A percentile compares a stretch with the other conserved stretches of the same genome.
Conservation (phyloP, 73 alveolate genomes). For the Paramecium caudatum region DNA sequence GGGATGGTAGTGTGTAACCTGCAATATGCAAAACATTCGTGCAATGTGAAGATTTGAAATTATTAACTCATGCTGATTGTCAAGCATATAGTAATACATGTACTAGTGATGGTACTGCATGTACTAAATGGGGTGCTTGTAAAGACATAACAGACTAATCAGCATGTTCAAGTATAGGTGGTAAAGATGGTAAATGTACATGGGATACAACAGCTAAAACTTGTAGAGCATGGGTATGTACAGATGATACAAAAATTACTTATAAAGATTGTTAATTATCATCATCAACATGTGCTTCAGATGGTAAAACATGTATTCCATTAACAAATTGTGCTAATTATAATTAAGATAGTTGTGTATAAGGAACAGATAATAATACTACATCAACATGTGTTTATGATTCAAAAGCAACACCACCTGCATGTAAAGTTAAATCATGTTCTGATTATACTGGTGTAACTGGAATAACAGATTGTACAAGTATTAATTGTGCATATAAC, state of each 20-base stretch:
- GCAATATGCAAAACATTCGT: neutral
- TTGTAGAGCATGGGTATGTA: neutral
- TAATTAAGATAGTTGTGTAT: neutral
- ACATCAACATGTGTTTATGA: slow-evolving; percentile 5
- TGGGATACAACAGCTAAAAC: neutral
- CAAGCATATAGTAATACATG: neutral
- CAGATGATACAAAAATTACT: neutral
- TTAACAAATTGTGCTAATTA: neutral
- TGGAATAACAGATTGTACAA: neutral
- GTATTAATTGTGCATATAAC: neutral
- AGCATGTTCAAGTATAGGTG: neutral
- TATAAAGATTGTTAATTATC: neutral
- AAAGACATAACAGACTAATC: neutral
- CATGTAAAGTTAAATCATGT: neutral
- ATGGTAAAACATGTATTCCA: neutral
- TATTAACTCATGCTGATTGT: slow-evolving; percentile 31
- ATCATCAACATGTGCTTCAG: neutral
- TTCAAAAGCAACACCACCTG: neutral
- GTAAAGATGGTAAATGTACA: slow-evolving; percentile 5
- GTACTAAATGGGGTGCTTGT: neutral
- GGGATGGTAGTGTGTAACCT: neutral
- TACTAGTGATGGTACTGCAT: slow-evolving; percentile 19
- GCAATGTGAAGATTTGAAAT: neutral
- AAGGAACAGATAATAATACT: neutral
- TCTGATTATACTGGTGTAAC: neutral